Conservation (phyloP, 257 asterid genomes). For the Jacaranda mimosifolia region DNA sequence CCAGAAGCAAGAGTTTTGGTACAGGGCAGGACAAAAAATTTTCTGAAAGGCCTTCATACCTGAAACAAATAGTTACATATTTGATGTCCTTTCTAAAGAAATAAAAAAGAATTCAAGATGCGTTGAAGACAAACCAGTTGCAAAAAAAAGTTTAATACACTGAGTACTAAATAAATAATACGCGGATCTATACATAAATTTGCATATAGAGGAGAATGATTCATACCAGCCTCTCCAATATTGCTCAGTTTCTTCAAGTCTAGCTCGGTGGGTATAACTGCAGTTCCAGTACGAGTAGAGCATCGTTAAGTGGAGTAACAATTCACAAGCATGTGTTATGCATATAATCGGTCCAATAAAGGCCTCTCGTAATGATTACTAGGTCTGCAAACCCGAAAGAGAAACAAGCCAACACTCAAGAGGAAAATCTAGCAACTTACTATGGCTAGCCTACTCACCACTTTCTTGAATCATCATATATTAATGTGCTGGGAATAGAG, state of each 20-base stretch:
- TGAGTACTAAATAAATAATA: background rate
- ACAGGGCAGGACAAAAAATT: conserved; percentile 81
- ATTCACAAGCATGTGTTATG: background rate
- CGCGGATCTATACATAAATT: background rate
- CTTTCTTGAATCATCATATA: conserved; percentile 78
- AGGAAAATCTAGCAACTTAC: conserved; percentile 6
- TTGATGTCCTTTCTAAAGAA: conserved; percentile 12
- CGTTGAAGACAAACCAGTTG: conserved; percentile 5
- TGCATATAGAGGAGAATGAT: conserved; percentile 33
- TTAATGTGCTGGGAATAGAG: conserved; percentile 88
- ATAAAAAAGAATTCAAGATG: background rate
- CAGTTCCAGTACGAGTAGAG: conserved; percentile 41
- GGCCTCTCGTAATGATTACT: conserved; percentile 28
- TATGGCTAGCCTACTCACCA: conserved; percentile 60
- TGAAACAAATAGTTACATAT: conserved; percentile 46
- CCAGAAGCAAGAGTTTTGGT: conserved; percentile 93
- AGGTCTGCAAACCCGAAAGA: conserved; percentile 27
- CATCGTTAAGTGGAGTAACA: conserved; percentile 25
- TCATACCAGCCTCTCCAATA: conserved; percentile 95
- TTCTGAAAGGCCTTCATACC: conserved; percentile 99
- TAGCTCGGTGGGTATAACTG: conserved; percentile 92
- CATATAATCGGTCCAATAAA: background rate
- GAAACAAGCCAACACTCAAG: background rate
- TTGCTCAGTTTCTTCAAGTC: conserved; percentile 87
- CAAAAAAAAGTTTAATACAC: conserved; percentile 2